These are phyloP conservation scores for Paecilomyces dactylethromorphus DNA, from an alignment of 2,329 filamentous ascomycete genomes.

Conservation along the genomic window DNA sequence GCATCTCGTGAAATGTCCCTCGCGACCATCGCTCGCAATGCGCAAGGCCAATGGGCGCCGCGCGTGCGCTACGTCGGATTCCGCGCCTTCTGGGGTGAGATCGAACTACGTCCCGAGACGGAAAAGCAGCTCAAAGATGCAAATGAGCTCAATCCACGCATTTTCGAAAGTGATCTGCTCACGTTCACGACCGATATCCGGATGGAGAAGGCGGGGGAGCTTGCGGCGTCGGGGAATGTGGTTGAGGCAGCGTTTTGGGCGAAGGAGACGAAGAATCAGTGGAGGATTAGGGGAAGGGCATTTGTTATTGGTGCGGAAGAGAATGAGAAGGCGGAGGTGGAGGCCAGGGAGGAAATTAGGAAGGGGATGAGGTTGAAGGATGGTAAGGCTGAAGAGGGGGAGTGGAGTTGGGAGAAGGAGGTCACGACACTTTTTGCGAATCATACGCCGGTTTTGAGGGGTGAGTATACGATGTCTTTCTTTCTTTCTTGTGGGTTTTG, in stretches of 20 bases:
- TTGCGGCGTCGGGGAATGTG: conserved; percentile 60
- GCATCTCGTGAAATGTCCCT: conserved; percentile 35
- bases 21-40: conserved; percentile 34
- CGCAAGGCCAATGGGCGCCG: conserved; percentile 17
- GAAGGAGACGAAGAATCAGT: conserved; percentile 65
- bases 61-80: conserved; percentile 74
- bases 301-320: conserved; percentile 69
- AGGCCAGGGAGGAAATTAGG: conserved; percentile 51
- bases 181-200: conserved; percentile 82
- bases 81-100: conserved; percentile 72
- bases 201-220: conserved; percentile 74
- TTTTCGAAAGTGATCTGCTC: conserved; percentile 70
- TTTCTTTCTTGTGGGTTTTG: conserved; percentile 15
- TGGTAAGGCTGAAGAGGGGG: conserved; percentile 34
- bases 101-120: conserved; percentile 60
- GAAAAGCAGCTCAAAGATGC: conserved; percentile 57
- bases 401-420: conserved; percentile 75
- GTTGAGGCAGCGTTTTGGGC: conserved; percentile 86
- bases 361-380: conserved; percentile 45
- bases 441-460: conserved; percentile 70
- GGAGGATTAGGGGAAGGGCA: conserved; percentile 72
- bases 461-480: conserved; percentile 29
- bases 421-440: conserved; percentile 88
- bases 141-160: conserved; percentile 51
- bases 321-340: conserved; percentile 43